Percentiles rank a stretch among this genome's conserved stretches.
phyloP scores from a whole-genome alignment of 768 basidiomycete species.

The Boletus sp. region DNA sequence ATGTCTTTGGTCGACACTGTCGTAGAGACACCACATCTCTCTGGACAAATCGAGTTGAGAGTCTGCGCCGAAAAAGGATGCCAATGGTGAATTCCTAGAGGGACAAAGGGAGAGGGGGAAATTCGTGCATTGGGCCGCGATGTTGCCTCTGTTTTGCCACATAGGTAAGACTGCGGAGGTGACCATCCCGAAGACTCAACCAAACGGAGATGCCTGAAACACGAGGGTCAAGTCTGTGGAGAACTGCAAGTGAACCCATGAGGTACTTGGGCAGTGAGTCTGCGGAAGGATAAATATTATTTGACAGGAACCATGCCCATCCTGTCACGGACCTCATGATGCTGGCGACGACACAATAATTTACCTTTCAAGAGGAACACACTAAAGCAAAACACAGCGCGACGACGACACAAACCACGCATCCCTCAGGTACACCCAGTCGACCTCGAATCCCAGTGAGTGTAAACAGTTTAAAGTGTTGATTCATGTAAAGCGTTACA shows the following conservation, averaged over 20 bases:
- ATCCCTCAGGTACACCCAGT: background rate
- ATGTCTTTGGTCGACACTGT: no score
- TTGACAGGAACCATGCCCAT: background rate
- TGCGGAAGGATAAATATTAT: background rate
- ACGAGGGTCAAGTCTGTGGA: background rate
- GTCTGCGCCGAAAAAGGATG: background rate
- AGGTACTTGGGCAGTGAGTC: background rate
- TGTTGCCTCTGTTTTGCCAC: no score
- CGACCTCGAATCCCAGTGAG: background rate
- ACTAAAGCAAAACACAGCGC: background rate
- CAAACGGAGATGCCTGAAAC: no score
- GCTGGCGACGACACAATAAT: background rate
- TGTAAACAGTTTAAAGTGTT: background rate
- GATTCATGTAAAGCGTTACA: conserved; percentile 12
- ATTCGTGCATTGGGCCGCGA: background rate
- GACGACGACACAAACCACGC: background rate
- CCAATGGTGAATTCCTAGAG: no score
- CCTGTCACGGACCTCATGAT: background rate
- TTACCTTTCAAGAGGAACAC: background rate
- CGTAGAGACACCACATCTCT: no score
- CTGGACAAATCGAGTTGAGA: background rate
- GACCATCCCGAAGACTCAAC: background rate
- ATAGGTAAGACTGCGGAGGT: no score
- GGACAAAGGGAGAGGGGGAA: background rate
- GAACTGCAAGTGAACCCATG: background rate